phyloP scores from a whole-genome alignment of 179 eudicot species.

The Drosera spatulata region DNA sequence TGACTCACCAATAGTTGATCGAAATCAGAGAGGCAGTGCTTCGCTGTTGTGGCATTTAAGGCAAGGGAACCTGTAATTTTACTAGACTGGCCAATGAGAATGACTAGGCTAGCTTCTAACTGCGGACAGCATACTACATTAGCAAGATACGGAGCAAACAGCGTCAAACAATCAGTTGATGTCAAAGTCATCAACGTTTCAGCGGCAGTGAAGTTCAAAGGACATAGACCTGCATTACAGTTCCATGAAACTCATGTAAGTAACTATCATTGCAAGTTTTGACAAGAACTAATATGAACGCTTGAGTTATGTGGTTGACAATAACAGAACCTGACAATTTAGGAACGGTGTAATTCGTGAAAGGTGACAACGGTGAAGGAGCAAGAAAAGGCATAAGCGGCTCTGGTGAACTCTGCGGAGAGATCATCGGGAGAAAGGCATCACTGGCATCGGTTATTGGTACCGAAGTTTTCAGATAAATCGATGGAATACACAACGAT shows the following conservation, averaged over 20 bases:
- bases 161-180: slow-evolving; percentile 63
- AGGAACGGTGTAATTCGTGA: slow-evolving; percentile 80
- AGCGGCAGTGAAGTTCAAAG: slow-evolving; percentile 56
- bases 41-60: slow-evolving; percentile 55
- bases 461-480: slow-evolving; percentile 17
- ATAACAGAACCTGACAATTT: slow-evolving; percentile 67
- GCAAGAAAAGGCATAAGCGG: slow-evolving; percentile 76
- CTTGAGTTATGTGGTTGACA: too few species aligned
- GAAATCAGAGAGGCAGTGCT: slow-evolving; percentile 71
- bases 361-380: slow-evolving; percentile 93
- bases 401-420: slow-evolving; percentile 75
- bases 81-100: slow-evolving; percentile 86
- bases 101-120: slow-evolving; percentile 63
- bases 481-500: slow-evolving; percentile 18
- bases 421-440: slow-evolving; percentile 41
- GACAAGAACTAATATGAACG: too few species aligned
- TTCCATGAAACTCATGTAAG: too few species aligned
- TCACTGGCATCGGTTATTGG: slow-evolving; percentile 21
- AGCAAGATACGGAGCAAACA: slow-evolving; percentile 68
- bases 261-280: too few species aligned
- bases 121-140: slow-evolving; percentile 96
- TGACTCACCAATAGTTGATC: slow-evolving; percentile 62
- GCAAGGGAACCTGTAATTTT: slow-evolving; percentile 49
- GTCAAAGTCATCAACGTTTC: slow-evolving; percentile 59
- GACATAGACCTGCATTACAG: slow-evolving; percentile 50